phyloP scores from a whole-genome alignment of 805 yeast genomes.

The Starmerella bombicola region DNA sequence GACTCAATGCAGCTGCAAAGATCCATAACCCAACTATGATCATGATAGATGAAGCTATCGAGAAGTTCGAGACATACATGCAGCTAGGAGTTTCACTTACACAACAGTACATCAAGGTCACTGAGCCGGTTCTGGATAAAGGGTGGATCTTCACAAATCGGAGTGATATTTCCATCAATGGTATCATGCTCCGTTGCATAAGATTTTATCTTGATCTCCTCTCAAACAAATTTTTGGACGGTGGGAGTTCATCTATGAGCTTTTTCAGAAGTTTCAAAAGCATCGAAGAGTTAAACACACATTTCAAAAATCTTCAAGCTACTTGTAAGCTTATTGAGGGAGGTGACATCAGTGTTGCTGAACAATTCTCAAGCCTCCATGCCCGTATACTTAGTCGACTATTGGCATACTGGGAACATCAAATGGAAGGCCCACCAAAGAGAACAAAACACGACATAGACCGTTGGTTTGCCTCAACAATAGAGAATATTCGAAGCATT shows the following conservation, averaged over 20 bases:
- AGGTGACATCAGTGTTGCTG: slow-evolving; percentile 70
- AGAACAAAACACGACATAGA: slow-evolving; percentile 35
- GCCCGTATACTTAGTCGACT: slow-evolving; percentile 57
- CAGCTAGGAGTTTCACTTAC: slow-evolving; percentile 64
- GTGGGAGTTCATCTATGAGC: slow-evolving; percentile 40
- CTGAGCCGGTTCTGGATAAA: slow-evolving; percentile 38
- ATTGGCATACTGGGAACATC: slow-evolving; percentile 57
- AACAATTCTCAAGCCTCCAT: slow-evolving; percentile 56
- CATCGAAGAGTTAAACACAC: slow-evolving; percentile 75
- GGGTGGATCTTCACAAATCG: slow-evolving; percentile 63
- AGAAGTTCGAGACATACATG: slow-evolving; percentile 67
- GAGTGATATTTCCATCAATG: slow-evolving; percentile 53
- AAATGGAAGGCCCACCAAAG: slow-evolving; percentile 48
- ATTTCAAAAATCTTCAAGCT: slow-evolving; percentile 66
- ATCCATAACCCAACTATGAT: slow-evolving; percentile 78
- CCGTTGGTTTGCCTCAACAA: slow-evolving; percentile 37
- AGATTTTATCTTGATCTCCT: slow-evolving; percentile 57
- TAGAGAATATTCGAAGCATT: slow-evolving; percentile 35
- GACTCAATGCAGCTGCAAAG: slow-evolving; percentile 66
- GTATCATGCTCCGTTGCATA: slow-evolving; percentile 59
- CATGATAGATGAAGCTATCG: slow-evolving; percentile 91
- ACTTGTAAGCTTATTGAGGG: slow-evolving; percentile 69
- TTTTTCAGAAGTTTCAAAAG: slow-evolving; percentile 77
- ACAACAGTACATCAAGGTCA: slow-evolving; percentile 47
- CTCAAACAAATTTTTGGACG: slow-evolving; percentile 65